These are phyloP conservation scores for Biancaea sappan DNA, from an alignment of 306 rosid species.

Conservation along the genomic window DNA sequence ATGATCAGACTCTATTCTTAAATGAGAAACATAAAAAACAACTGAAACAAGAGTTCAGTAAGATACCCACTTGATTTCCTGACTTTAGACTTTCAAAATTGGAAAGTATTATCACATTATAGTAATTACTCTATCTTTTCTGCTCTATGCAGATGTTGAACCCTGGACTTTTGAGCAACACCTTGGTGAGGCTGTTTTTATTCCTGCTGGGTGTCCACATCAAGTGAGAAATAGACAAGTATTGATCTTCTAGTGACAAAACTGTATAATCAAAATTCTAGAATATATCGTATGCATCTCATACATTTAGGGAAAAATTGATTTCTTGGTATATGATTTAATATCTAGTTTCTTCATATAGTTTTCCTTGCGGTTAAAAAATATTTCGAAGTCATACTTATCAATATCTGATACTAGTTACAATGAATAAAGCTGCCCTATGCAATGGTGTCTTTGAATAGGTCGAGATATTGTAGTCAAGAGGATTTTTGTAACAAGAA, in stretches of 20 bases:
- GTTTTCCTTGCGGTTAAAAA: not conserved
- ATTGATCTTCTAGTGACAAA: constrained; percentile 24
- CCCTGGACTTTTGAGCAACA: constrained; percentile 83
- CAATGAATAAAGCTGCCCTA: not conserved
- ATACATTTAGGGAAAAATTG: not conserved
- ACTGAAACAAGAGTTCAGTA: constrained; percentile 68
- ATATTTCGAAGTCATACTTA: not conserved
- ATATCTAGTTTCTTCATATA: not conserved
- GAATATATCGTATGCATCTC: constrained; percentile 15
- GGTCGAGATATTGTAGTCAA: constrained; percentile 9
- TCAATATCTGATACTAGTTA: not conserved
- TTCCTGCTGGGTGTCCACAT: constrained; percentile 84
- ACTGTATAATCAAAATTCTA: constrained; percentile 12
- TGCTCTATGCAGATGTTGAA: constrained; percentile 53
- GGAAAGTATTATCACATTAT: not conserved
- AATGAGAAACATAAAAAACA: constrained; percentile 62
- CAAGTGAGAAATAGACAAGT: constrained; percentile 83
- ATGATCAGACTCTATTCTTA: constrained; percentile 69
- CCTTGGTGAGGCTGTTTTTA: constrained; percentile 80
- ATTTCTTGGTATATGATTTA: not conserved
- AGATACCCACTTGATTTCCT: constrained; percentile 28
- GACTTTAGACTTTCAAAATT: constrained; percentile 15
- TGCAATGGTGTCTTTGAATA: not conserved
- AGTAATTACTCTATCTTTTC: not conserved
- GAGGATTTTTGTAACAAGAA: not conserved